phyloP scores from a whole-genome alignment of 495 filamentous ascomycete species.

The Aspergillus sparsus region DNA sequence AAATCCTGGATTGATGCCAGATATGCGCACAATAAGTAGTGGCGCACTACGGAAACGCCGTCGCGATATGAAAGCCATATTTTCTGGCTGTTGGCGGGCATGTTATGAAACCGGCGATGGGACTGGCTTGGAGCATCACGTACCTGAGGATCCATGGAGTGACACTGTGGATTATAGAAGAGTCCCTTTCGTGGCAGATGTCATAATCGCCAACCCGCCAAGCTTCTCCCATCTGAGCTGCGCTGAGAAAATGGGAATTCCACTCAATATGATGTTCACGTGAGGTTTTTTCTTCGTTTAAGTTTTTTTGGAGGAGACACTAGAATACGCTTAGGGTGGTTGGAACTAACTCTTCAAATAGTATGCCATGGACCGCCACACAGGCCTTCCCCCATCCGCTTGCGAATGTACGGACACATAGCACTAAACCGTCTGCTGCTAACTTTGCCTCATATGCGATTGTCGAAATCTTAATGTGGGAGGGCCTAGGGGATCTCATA shows the following conservation, averaged over 20 bases:
- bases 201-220: constrained; percentile 82
- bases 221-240: constrained; percentile 81
- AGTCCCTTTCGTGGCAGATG: constrained; percentile 73
- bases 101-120: constrained; percentile 67
- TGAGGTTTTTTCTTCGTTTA: constrained; percentile 32
- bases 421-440: constrained; percentile 54
- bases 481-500: constrained; percentile 74
- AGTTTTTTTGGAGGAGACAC: neutral
- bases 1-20: constrained; percentile 77
- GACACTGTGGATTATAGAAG: constrained; percentile 34
- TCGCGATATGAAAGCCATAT: constrained; percentile 66
- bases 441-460: constrained; percentile 76
- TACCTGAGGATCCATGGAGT: constrained; percentile 44
- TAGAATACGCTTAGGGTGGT: neutral
- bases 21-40: constrained; percentile 62
- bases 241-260: constrained; percentile 77
- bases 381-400: constrained; percentile 56
- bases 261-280: constrained; percentile 83
- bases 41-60: constrained; percentile 70
- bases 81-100: constrained; percentile 78
- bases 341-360: constrained; percentile 14
- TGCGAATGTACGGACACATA: constrained; percentile 55
- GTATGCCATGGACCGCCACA: constrained; percentile 62
- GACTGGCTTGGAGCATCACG: constrained; percentile 40
- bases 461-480: constrained; percentile 80